Evolutionary conservation across 2,329 filamentous ascomycete genomes (phyloP), one percentile per base, ranked within the genome.

Genomic region (Monosporascus sp.): DNA sequence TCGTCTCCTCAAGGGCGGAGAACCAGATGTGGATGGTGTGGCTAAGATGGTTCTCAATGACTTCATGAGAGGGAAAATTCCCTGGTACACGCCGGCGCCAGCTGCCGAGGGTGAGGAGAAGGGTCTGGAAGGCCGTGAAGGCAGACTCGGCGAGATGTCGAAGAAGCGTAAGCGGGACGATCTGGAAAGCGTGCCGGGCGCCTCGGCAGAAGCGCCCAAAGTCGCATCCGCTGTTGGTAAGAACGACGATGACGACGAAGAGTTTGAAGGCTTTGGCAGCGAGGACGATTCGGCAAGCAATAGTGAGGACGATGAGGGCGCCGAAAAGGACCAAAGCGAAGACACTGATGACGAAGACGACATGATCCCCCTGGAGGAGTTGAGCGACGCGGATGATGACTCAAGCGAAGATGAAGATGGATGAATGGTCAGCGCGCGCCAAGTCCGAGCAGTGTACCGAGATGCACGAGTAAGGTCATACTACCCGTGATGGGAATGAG

Each of bases 1-100:
- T 17, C 82, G 92, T 62, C 74, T 99, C 20, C 76, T 97, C 17
- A 91, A 91, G 68, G 93, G 90, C 54, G 94, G 93, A n/a, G 94
- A 97, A 69, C 88, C 93, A 4, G 94, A 99, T 70, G 75, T 97
- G 52, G 93, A 97, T 64, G 91, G 92, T 64, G 91, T 96, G 48
- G 94, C 94, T 1, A 96, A 96, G 73, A 96, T 96, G 85, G 88
- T 99, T 1, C 76, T 99, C 55, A 97, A 96, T 65, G 94, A 99
- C 67, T 99, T 97, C 69, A 83, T 97, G 66, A 79, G 94, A 59
- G 94, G 94, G 53, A 97, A 93, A 73, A 90, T 97, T 26, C 94
- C 94, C 1, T 99, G 95, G 94, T 99, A 91, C 67, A 94, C 90
- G 0, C 85, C 91, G 8, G 86, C 91, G 9, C 91, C 92, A 2